phyloP scores from a whole-genome alignment of 176 grass and related monocot genomes.

The Rhynchospora breviuscula region DNA sequence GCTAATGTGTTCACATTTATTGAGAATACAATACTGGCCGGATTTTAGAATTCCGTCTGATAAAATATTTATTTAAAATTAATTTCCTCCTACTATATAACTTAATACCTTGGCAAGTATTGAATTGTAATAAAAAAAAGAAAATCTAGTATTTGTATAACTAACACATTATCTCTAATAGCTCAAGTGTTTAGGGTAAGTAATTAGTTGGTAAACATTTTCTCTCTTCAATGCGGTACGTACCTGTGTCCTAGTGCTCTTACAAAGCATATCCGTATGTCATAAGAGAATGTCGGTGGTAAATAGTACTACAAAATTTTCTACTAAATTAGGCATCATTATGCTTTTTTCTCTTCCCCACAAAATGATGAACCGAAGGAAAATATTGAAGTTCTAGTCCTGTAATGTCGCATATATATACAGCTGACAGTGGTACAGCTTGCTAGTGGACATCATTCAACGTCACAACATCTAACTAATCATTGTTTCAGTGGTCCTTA shows the following conservation, averaged over 20 bases:
- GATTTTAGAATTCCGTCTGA: too few species aligned
- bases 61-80: too few species aligned
- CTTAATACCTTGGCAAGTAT: too few species aligned
- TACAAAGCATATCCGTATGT: background rate
- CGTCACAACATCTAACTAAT: background rate
- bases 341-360: background rate
- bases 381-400: background rate
- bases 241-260: background rate
- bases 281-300: background rate
- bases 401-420: background rate
- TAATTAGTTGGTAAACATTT: background rate
- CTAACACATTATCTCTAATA: too few species aligned
- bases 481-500: slow-evolving; percentile 8
- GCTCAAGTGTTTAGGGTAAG: too few species aligned
- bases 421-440: background rate
- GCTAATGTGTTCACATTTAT: too few species aligned
- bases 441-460: slow-evolving; percentile 1
- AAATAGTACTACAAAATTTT: background rate
- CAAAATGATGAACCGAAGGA: background rate
- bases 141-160: too few species aligned
- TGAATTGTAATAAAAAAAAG: too few species aligned
- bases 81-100: too few species aligned
- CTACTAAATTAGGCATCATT: background rate
- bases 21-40: too few species aligned
- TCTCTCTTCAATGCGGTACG: background rate